Base-by-base conservation (phyloP, 805 yeast species). In the Schwanniomyces vanrijiae region DNA sequence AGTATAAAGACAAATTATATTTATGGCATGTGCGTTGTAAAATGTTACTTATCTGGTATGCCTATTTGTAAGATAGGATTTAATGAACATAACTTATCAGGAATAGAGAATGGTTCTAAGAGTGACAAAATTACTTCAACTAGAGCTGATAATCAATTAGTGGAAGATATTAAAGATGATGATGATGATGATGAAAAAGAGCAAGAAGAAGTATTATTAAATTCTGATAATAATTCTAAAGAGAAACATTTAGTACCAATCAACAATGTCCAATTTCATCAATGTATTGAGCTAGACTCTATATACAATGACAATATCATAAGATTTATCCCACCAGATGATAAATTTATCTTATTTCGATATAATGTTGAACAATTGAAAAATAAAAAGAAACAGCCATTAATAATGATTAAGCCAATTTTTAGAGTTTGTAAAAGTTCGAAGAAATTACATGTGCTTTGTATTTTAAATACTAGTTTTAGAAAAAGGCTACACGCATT, bases 251-350 rank as follows among this genome's bases (percentile, higher is more conserved):
- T 45, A 20, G 61, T 71, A 6, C 75, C 76, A 10, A 62, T 73
- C 25, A 50, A 66, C 4, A 68, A 71, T 45, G 66, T 69, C 25
- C 76, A 69, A 73, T 55, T 69, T 70, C 64, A 73, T 56, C 70
- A 90, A 67, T 90, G 96, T 68, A 95, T 90, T n/a, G 75, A 86
- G 43, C 67, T 89, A 33, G 80, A 84, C 2, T 75, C 83, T 43
- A 77, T 87, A 52, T 95, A 91, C 62, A 62, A 69, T 14, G 76
- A 77, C 5, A 84, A 90, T 55, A 77, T 82, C 47, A 81, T 91
- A 26, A 80, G 84, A 24, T 91, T 90, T 62, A 81, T 86, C 14
- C 97, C 97, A 13, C 97, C 97, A 0, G 97, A 90, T 42, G 77
- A 72, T 47, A 62, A 68, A 46, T 74, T 74, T 43, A 55, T 59